Percentiles rank a stretch among this genome's conserved stretches.
phyloP scores from a whole-genome alignment of 1,139 yeast genomes.

The Debaryomycetaceae sp. region DNA sequence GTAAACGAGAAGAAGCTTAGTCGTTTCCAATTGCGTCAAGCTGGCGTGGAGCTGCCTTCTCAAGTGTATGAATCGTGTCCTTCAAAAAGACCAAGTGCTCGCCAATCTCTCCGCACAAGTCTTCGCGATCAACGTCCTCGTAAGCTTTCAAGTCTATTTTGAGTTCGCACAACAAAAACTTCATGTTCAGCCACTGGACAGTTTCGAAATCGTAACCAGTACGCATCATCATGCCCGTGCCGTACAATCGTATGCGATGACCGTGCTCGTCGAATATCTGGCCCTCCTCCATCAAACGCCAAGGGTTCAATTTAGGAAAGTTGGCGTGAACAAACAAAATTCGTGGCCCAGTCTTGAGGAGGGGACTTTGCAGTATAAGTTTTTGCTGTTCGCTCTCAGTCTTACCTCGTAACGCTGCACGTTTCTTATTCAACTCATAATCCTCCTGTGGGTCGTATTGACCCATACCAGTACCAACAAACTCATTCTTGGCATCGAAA shows the following conservation, averaged over 20 bases:
- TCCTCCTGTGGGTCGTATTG: conserved; percentile 67
- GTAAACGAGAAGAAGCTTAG: too few species aligned
- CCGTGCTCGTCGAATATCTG: conserved; percentile 42
- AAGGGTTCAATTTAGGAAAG: conserved; percentile 62
- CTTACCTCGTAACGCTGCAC: conserved; percentile 7
- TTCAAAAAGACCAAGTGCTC: conserved; percentile 42
- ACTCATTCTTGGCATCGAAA: conserved; percentile 36
- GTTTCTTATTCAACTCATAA: conserved; percentile 20
- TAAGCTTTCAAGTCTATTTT: conserved; percentile 43
- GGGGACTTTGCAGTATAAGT: conserved; percentile 10
- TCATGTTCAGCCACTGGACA: conserved; percentile 58
- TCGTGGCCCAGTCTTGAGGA: conserved; percentile 29
- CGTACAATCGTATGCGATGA: conserved; percentile 47
- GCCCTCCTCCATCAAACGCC: conserved; percentile 38
- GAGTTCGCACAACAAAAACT: conserved; percentile 52
- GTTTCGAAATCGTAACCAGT: conserved; percentile 59
- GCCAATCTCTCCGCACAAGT: conserved; percentile 45
- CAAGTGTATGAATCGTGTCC: conserved; percentile 19
- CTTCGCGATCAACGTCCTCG: conserved; percentile 37
- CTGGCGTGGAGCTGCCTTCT: conserved; percentile 1
- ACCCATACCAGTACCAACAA: conserved; percentile 68
- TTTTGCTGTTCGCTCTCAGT: conserved; percentile 12
- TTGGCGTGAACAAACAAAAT: conserved; percentile 62
- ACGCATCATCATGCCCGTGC: conserved; percentile 47
- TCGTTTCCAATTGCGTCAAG: too few species aligned